These are phyloP conservation scores for Geranium incanum DNA, from an alignment of 441 rosid species.

Conservation along the genomic window DNA sequence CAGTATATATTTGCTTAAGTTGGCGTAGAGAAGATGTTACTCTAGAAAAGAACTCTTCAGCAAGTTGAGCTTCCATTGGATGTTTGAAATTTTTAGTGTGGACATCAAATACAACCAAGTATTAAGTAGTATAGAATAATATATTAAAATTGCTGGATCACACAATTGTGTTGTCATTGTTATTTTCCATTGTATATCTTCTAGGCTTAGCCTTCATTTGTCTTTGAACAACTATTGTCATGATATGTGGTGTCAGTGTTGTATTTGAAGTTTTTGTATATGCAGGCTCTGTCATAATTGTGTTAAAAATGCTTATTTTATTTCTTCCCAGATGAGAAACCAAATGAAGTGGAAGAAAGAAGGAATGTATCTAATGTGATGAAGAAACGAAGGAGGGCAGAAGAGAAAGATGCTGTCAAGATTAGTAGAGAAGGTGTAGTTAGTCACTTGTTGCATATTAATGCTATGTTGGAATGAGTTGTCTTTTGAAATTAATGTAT, in stretches of 20 bases:
- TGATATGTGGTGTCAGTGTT: neutral
- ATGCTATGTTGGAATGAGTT: neutral
- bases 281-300: neutral
- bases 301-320: slow-evolving; percentile 8
- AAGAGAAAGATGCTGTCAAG: slow-evolving; percentile 17
- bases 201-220: no score
- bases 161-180: neutral
- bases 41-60: no score
- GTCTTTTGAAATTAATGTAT: neutral
- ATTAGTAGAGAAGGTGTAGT: slow-evolving; percentile 20
- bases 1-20: neutral
- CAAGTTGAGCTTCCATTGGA: no score
- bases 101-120: no score
- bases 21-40: neutral
- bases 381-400: slow-evolving; percentile 33
- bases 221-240: neutral
- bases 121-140: no score
- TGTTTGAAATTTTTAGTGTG: no score
- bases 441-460: neutral
- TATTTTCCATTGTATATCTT: neutral
- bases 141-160: neutral
- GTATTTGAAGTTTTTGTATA: no score
- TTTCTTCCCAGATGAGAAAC: slow-evolving; percentile 22
- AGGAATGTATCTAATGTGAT: slow-evolving; percentile 13
- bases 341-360: slow-evolving; percentile 21